These are phyloP conservation scores for Baudoinia panamericana DNA, from an alignment of 495 filamentous ascomycete genomes.

Conservation along the genomic window DNA sequence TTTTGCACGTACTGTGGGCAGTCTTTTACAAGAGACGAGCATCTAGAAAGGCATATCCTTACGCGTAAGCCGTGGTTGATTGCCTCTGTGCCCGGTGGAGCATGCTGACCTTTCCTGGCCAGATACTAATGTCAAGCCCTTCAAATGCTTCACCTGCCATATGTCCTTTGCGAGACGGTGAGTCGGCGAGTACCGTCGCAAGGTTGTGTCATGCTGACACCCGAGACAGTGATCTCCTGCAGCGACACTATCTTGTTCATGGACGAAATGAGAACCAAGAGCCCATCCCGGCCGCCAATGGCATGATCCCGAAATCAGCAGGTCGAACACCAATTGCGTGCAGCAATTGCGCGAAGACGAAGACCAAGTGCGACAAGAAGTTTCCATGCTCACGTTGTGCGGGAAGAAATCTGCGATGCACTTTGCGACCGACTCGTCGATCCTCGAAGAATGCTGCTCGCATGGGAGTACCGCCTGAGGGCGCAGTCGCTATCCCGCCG, in stretches of 20 bases:
- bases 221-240: conserved; percentile 41
- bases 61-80: conserved; percentile 37
- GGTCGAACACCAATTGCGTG: conserved; percentile 34
- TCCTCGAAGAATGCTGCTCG: conserved; percentile 36
- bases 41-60: conserved; percentile 50
- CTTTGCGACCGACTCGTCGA: conserved; percentile 42
- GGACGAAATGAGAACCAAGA: conserved; percentile 33
- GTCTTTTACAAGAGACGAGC: conserved; percentile 52
- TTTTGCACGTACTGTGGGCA: conserved; percentile 53
- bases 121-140: conserved; percentile 56
- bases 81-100: background rate
- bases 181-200: conserved; percentile 11
- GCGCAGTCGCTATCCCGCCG: conserved; percentile 10
- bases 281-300: conserved; percentile 26
- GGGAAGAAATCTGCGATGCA: conserved; percentile 44
- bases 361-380: conserved; percentile 54
- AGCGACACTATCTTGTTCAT: conserved; percentile 41
- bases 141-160: conserved; percentile 45
- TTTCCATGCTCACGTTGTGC: conserved; percentile 47
- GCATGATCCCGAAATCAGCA: conserved; percentile 33
- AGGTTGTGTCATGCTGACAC: conserved; percentile 6
- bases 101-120: conserved; percentile 9
- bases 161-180: conserved; percentile 51
- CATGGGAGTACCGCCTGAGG: conserved; percentile 14
- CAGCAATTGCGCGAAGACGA: conserved; percentile 34